Conservation (phyloP, 2,329 filamentous ascomycete genomes). For the Didymella glomerata region DNA sequence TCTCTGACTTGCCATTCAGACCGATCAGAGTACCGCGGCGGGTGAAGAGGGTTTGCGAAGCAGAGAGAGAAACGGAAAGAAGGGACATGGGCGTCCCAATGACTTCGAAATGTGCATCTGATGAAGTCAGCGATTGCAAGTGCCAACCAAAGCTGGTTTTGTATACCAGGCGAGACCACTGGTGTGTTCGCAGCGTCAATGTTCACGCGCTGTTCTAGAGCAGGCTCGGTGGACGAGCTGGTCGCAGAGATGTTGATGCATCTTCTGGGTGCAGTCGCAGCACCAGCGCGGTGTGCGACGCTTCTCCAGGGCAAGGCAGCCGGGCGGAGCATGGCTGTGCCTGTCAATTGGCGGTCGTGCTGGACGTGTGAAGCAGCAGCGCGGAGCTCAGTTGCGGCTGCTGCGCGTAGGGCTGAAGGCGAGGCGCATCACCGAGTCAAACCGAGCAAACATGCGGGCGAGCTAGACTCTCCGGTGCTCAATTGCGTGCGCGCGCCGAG, state of each 20-base stretch:
- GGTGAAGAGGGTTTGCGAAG: constrained; percentile 93
- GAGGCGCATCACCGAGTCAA: constrained; percentile 16
- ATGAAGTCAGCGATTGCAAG: background rate
- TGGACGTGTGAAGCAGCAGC: constrained; percentile 16
- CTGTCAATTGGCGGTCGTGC: constrained; percentile 34
- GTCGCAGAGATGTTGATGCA: constrained; percentile 59
- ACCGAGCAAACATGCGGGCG: constrained; percentile 25
- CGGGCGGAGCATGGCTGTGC: constrained; percentile 44
- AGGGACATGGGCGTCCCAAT: constrained; percentile 91
- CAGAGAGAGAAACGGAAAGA: constrained; percentile 89
- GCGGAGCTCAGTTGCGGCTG: constrained; percentile 19
- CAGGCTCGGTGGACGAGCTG: constrained; percentile 52
- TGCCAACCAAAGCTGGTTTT: background rate
- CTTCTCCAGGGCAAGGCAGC: constrained; percentile 41
- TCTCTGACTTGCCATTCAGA: constrained; percentile 87
- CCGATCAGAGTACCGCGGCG: constrained; percentile 89
- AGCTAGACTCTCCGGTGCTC: constrained; percentile 18
- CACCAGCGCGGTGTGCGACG: constrained; percentile 31
- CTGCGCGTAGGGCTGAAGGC: constrained; percentile 19
- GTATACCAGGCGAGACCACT: constrained; percentile 41
- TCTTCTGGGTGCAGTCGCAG: constrained; percentile 40
- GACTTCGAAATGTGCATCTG: constrained; percentile 95
- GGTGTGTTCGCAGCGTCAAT: constrained; percentile 34
- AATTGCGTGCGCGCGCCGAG: constrained; percentile 12
- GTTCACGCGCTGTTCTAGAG: constrained; percentile 43